Conservation (phyloP, 805 yeast genomes). For the Metschnikowia aberdeeniae region DNA sequence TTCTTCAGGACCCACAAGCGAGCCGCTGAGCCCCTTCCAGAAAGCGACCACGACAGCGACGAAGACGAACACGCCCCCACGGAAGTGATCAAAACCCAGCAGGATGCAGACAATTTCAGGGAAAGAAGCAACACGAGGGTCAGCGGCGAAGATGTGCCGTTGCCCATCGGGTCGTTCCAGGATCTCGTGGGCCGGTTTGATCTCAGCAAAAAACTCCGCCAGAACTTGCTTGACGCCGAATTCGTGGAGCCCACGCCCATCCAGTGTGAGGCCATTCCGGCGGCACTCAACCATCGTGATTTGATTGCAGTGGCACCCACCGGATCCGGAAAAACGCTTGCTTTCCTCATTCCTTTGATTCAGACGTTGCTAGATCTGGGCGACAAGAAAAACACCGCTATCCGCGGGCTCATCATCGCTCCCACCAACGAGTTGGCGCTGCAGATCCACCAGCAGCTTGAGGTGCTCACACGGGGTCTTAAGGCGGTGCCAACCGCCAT, state of each 20-base stretch:
- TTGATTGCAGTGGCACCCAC: conserved; percentile 95
- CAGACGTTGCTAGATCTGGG: conserved; percentile 39
- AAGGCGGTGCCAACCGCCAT: conserved; percentile 57
- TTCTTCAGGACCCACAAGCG: conserved; percentile 52
- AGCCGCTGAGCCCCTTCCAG: conserved; percentile 4
- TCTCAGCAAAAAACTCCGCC: conserved; percentile 53
- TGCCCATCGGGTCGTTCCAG: conserved; percentile 85
- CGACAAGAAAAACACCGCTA: conserved; percentile 38
- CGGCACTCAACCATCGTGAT: conserved; percentile 65
- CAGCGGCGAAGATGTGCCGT: conserved; percentile 81
- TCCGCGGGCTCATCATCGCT: conserved; percentile 75
- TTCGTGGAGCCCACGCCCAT: conserved; percentile 89
- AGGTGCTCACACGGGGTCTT: conserved; percentile 49
- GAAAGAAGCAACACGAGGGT: conserved; percentile 63
- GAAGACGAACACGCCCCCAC: conserved; percentile 26
- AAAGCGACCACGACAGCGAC: conserved; percentile 24
- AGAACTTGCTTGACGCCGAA: conserved; percentile 62
- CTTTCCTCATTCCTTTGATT: conserved; percentile 79
- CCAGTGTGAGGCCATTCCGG: conserved; percentile 87
- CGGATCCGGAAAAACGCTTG: conserved; percentile 95
- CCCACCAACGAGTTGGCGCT: conserved; percentile 94
- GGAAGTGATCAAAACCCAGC: conserved; percentile 41
- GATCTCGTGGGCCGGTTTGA: conserved; percentile 70
- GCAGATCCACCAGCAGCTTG: conserved; percentile 73
- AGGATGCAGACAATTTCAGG: conserved; percentile 61